Conservation (phyloP, 257 asterid genomes). For the Leptodermis oblonga region DNA sequence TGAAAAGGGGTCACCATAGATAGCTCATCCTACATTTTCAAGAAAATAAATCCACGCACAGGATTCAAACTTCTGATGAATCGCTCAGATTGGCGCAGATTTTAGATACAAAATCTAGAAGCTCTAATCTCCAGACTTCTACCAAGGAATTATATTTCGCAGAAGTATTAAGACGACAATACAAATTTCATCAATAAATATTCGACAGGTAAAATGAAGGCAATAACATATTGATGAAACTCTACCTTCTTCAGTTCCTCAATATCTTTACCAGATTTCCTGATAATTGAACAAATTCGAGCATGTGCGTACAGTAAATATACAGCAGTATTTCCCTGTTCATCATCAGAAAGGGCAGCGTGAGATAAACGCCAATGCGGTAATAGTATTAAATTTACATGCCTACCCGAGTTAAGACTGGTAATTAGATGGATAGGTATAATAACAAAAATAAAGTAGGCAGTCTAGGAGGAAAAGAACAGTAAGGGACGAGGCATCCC, state of each 20-base stretch:
- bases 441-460: background rate
- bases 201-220: background rate
- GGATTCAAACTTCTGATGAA: background rate
- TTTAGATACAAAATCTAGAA: background rate
- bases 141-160: background rate
- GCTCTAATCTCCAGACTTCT: too few relatives aligned
- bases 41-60: background rate
- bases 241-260: conserved; percentile 78
- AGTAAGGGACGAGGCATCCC: background rate
- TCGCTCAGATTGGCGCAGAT: too few relatives aligned
- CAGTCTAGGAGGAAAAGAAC: too few relatives aligned
- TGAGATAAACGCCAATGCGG: background rate
- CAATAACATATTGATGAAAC: too few relatives aligned
- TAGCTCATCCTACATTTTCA: too few relatives aligned
- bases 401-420: background rate
- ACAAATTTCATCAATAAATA: background rate
- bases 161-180: background rate
- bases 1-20: background rate
- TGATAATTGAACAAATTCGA: conserved; percentile 92
- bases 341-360: conserved; percentile 16
- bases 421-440: background rate
- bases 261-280: conserved; percentile 77
- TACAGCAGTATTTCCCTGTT: conserved; percentile 98
- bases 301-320: conserved; percentile 96
- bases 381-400: background rate